Evolutionary conservation across 1,284 basidiomycete genomes (phyloP).

Genomic region (Malassezia equina): DNA sequence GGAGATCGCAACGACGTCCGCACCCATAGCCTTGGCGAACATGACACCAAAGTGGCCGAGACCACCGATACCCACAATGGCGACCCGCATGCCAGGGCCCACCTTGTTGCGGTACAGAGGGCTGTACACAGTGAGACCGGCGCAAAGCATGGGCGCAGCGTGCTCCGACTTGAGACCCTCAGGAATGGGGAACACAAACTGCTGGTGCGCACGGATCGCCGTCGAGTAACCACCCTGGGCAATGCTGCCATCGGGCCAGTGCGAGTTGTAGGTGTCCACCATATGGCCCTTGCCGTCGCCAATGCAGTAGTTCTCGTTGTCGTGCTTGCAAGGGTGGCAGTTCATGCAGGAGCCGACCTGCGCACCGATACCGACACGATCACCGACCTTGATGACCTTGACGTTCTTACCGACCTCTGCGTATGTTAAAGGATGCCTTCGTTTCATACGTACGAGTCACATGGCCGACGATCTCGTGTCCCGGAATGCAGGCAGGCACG

Average conservation of each 20-base stretch:
- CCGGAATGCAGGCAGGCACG: conserved; percentile 48
- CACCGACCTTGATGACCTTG: conserved; percentile 56
- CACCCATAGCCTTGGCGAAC: conserved; percentile 57
- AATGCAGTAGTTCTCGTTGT: conserved; percentile 37
- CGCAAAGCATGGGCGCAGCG: conserved; percentile 55
- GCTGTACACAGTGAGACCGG: conserved; percentile 60
- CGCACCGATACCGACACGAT: conserved; percentile 60
- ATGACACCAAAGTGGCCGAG: conserved; percentile 52
- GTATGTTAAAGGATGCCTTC: neutral
- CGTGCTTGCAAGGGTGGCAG: conserved; percentile 51
- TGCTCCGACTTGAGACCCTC: conserved; percentile 55
- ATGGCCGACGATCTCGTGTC: conserved; percentile 60
- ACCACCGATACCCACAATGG: conserved; percentile 54
- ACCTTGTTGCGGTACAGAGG: conserved; percentile 58
- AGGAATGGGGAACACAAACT: conserved; percentile 64
- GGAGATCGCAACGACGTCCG: conserved; percentile 61
- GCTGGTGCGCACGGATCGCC: conserved; percentile 59
- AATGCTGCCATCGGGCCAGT: conserved; percentile 54
- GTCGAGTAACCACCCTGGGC: conserved; percentile 60
- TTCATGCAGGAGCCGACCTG: conserved; percentile 55
- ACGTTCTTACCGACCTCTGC: conserved; percentile 51
- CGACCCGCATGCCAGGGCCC: conserved; percentile 60
- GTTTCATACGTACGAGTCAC: conserved; percentile 47
- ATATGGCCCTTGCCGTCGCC: conserved; percentile 39
- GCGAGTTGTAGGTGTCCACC: conserved; percentile 49